Conservation (phyloP, 257 asterid species). For the Asclepias syriaca region DNA sequence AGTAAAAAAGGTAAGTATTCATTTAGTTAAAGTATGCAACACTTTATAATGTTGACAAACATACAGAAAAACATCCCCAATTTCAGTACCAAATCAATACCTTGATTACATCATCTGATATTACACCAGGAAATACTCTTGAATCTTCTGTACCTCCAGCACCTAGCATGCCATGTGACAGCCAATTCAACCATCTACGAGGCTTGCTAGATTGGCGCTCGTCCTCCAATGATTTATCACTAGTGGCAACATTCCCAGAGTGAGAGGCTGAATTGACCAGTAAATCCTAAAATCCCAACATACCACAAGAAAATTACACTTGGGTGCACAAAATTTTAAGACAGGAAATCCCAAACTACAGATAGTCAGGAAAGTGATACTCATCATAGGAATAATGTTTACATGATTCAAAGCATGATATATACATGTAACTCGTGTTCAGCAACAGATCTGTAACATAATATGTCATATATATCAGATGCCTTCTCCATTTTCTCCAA, state of each 20-base stretch:
- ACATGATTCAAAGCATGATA: background rate
- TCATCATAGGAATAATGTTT: background rate
- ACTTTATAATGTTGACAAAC: background rate
- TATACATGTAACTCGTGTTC: slow-evolving; percentile 76
- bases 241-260: slow-evolving; percentile 44
- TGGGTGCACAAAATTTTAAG: background rate
- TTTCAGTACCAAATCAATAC: slow-evolving; percentile 27
- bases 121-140: slow-evolving; percentile 83
- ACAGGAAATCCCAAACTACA: background rate
- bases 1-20: slow-evolving; percentile 13
- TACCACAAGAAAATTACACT: slow-evolving; percentile 17
- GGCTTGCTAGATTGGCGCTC: slow-evolving; percentile 62
- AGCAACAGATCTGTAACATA: slow-evolving; percentile 78
- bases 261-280: slow-evolving; percentile 43
- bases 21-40: background rate
- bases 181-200: slow-evolving; percentile 98
- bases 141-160: slow-evolving; percentile 96
- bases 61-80: background rate
- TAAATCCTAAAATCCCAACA: slow-evolving; percentile 49
- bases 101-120: slow-evolving; percentile 91
- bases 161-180: slow-evolving; percentile 97
- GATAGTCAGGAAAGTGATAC: background rate
- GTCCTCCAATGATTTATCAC: slow-evolving; percentile 55
- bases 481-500: slow-evolving; percentile 89
- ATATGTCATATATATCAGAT: slow-evolving; percentile 76